phyloP scores from a whole-genome alignment of 1,139 yeast genomes.

The Blastobotrys aristatus region DNA sequence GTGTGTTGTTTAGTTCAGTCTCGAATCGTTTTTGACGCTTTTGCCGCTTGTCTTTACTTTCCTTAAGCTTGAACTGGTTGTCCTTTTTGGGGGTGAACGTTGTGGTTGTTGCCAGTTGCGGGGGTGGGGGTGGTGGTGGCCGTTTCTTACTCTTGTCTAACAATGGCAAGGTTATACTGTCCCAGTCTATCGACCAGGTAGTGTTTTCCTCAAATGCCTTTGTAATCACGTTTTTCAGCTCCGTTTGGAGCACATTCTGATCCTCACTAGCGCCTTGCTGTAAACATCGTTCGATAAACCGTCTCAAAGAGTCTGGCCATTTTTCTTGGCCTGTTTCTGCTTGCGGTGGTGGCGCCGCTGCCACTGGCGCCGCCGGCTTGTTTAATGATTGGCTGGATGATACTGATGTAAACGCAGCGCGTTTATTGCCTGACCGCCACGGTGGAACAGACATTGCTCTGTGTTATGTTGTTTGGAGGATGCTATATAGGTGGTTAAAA shows the following conservation, averaged over 20 bases:
- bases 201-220: constrained; percentile 45
- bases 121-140: not conserved
- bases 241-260: constrained; percentile 38
- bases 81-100: not conserved
- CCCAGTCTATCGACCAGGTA: constrained; percentile 59
- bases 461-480: not conserved
- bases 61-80: constrained; percentile 29
- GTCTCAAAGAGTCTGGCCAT: constrained; percentile 48
- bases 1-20: constrained; percentile 13
- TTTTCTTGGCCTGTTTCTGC: constrained; percentile 9
- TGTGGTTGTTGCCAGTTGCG: not conserved
- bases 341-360: not conserved
- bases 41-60: constrained; percentile 37
- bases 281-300: constrained; percentile 46
- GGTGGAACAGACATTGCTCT: constrained; percentile 4
- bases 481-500: not conserved
- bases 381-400: not conserved
- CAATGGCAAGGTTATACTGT: constrained; percentile 49
- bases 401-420: not conserved
- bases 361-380: not conserved
- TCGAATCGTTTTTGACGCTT: constrained; percentile 52
- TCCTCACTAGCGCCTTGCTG: constrained; percentile 36
- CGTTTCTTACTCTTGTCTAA: constrained; percentile 27
- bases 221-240: constrained; percentile 46
- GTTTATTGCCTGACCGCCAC: constrained; percentile 1